Evolutionary conservation across 2,329 filamentous ascomycete genomes (phyloP), one percentile per base, ranked within the genome.

Genomic region (Fusarium armeniacum): DNA sequence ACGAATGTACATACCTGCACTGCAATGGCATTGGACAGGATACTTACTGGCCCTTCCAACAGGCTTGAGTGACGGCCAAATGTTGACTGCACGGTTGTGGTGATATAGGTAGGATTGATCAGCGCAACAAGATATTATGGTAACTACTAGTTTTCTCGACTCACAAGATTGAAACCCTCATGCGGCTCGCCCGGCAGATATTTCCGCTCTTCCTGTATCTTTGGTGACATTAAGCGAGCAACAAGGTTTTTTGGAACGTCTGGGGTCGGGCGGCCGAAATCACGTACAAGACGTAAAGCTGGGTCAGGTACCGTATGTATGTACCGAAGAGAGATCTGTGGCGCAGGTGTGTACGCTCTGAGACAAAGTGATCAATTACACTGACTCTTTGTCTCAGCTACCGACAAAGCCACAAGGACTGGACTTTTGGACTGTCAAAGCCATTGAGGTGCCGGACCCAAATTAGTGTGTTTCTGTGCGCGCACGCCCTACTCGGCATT

Each of bases 191-290:
- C 62, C 63, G 67, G 67, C 51, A 58, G 44, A 56, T 58, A 53
- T 70, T 70, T 70, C 67, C 67, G 67, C 52, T 40, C 28, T 50
- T 53, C 41, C 67, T 67, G 20, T 32, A 50, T 50, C 22, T 50
- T 40, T 40, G 33, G 40, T 36, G 35, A 38, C 30, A 38, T 38
- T 66, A 55, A 49, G 61, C 65, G 65, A 53, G 36, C 28, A 44
- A 53, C 53, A 47, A 58, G 43, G 32, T 36, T 62, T 54, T 62
- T 55, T 41, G 40, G 18, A 36, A 32, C 24, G 47, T 53, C 59
- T 68, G 51, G 65, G 58, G 53, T 68, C 15, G 43, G 53, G 36
- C 65, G 53, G 65, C 65, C 65, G 66, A 65, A 63, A 55, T 30
- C 33, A 52, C 35, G 45, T 50, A 35, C 30, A 35, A 36, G 36